Evolutionary conservation across 1,284 basidiomycete species (phyloP).

Genomic region (Ceratobasidium sp.): DNA sequence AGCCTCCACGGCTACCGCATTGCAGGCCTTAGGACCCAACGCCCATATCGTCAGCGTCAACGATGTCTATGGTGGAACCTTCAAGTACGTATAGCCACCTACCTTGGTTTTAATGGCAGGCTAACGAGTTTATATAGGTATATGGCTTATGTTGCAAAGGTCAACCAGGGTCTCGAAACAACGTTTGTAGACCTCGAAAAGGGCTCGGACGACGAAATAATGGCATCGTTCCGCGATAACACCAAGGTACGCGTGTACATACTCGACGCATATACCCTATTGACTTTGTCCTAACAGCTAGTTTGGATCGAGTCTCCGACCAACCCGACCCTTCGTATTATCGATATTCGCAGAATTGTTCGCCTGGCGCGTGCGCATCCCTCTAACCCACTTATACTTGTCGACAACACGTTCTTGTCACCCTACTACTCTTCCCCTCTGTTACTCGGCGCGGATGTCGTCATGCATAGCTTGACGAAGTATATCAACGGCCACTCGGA

Average conservation of each 20-base stretch:
- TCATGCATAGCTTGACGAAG: slow-evolving; percentile 84
- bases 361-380: slow-evolving; percentile 68
- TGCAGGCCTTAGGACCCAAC: slow-evolving; percentile 76
- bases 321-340: slow-evolving; percentile 91
- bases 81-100: slow-evolving; percentile 64
- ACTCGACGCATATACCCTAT: neutral
- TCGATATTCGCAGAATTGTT: slow-evolving; percentile 76
- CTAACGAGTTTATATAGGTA: slow-evolving; percentile 48
- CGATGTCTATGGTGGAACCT: slow-evolving; percentile 94
- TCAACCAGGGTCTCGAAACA: slow-evolving; percentile 77
- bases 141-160: slow-evolving; percentile 77
- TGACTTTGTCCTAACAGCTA: slow-evolving; percentile 63
- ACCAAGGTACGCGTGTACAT: slow-evolving; percentile 70
- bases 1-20: slow-evolving; percentile 84
- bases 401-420: slow-evolving; percentile 93
- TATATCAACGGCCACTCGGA: slow-evolving; percentile 96
- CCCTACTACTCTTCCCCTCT: slow-evolving; percentile 93
- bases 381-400: slow-evolving; percentile 75
- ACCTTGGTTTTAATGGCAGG: neutral
- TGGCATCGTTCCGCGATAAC: slow-evolving; percentile 73
- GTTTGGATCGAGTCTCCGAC: slow-evolving; percentile 97
- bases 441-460: slow-evolving; percentile 84
- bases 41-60: slow-evolving; percentile 89
- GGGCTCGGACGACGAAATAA: slow-evolving; percentile 70
- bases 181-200: slow-evolving; percentile 88